Evolutionary conservation across 208 protist species (phyloP), one percentile per base, ranked within the genome.

Genomic region (Strigomonas galati): DNA sequence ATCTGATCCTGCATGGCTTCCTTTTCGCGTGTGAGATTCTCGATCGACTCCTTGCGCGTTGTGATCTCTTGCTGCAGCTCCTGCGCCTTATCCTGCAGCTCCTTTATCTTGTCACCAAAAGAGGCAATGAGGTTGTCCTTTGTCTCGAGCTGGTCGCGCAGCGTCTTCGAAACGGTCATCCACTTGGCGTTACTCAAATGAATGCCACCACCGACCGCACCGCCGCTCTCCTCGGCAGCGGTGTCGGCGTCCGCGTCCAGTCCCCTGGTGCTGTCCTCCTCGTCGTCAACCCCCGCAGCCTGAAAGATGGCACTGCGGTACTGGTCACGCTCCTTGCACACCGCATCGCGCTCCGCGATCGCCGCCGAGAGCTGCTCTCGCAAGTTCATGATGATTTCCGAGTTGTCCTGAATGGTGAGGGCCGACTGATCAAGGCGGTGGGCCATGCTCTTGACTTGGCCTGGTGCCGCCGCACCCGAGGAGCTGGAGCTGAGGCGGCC

Each of bases 231-330:
- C 23, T 48, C 44, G 19, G 56, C n/a, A n/a, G 40, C 23, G 4
- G 48, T 46, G 23, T 23, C 56, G 31, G 56, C 55, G n/a, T n/a
- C 46, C 31, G 19, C 57, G 17, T 1, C 30, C 31, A 14, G 62
- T 26, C 60, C 62, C 3, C 35, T 15, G 35, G 37, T 60, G 43
- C 9, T 43, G 12, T 53, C 78, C 32, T 52, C 40, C 28, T 71
- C 59, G 2, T 61, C 68, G 35, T 61, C 64, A 0, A 71, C 62
- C 7, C 79, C 75, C 0, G 81, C 65, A 19, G 72, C 68, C 7
- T 78, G 69, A 70, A 94, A 92, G 64, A 94, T 77, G 21, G 77
- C 78, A n/a, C 82, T 74, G 23, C 89, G 76, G 67, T 92, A 95
- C 63, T 82, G 77, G 59, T 95, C 85, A 15, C 90, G 78, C 66